phyloP scores from a whole-genome alignment of 2,329 filamentous ascomycete species.

The Pseudonectria buxi region DNA sequence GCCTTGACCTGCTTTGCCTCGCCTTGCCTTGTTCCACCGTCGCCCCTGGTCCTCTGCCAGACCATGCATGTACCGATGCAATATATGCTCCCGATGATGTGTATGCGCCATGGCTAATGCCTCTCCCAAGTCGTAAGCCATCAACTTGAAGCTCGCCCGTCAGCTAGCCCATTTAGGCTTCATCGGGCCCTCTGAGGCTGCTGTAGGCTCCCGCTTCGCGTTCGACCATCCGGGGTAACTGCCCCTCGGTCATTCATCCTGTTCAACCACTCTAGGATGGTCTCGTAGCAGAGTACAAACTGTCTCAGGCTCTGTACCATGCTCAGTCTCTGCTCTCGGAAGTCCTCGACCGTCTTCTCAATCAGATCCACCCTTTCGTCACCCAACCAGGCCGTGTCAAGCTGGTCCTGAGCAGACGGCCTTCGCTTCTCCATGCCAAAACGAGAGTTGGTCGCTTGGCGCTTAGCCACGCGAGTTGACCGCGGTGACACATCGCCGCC shows the following conservation, averaged over 20 bases:
- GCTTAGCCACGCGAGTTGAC: constrained; percentile 17
- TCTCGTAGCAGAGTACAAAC: constrained; percentile 95
- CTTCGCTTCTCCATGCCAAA: constrained; percentile 10
- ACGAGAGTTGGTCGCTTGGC: constrained; percentile 12
- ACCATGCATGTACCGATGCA: too few relatives aligned
- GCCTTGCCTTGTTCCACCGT: too few relatives aligned
- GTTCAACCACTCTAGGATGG: constrained; percentile 77
- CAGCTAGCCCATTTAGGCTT: background rate
- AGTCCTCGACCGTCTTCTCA: constrained; percentile 82
- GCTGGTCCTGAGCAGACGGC: constrained; percentile 6
- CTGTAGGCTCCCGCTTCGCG: constrained; percentile 28
- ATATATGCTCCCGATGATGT: too few relatives aligned
- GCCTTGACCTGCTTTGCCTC: too few relatives aligned
- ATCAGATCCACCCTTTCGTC: constrained; percentile 72
- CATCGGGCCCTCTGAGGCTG: constrained; percentile 8
- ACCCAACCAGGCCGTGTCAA: constrained; percentile 59
- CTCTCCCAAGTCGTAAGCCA: background rate
- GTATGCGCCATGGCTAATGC: constrained; percentile 1
- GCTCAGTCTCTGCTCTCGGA: constrained; percentile 78
- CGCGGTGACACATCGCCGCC: constrained; percentile 25
- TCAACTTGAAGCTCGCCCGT: background rate
- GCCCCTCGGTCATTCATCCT: constrained; percentile 35
- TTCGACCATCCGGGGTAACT: constrained; percentile 13
- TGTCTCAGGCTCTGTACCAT: constrained; percentile 96
- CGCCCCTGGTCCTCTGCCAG: too few relatives aligned